phyloP scores from a whole-genome alignment of 139 green algal genomes.

The Chlamydomonas applanata region DNA sequence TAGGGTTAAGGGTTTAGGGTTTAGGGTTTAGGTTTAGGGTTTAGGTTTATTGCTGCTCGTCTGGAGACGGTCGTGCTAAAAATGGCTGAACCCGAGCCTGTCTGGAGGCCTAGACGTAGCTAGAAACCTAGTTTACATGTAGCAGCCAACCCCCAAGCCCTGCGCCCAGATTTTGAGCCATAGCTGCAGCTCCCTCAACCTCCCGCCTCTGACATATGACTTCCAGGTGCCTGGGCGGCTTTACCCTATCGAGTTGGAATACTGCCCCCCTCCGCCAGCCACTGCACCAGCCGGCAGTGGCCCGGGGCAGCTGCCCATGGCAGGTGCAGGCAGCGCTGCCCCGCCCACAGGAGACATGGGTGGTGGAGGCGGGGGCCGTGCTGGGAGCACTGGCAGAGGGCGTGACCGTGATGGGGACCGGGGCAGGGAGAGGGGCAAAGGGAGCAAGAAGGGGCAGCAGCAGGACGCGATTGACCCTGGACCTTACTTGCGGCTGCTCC shows the following conservation, averaged over 20 bases:
- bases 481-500: conserved; percentile 39
- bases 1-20: no score
- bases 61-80: not conserved
- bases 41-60: not conserved
- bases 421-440: no score
- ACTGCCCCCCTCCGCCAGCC: not conserved
- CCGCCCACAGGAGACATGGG: conserved; percentile 1
- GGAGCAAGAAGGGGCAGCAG: conserved; percentile 8
- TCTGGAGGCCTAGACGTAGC: not conserved
- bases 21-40: not conserved
- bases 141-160: not conserved
- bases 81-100: not conserved
- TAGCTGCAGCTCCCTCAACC: no score
- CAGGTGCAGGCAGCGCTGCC: not conserved
- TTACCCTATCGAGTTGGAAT: conserved; percentile 47
- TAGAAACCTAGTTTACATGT: not conserved
- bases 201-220: no score
- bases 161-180: no score
- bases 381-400: not conserved
- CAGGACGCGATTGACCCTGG: conserved; percentile 36
- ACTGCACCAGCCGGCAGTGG: not conserved
- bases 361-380: not conserved
- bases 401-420: not conserved
- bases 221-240: conserved; percentile 38
- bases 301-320: not conserved